Percentiles rank a stretch among this genome's conserved stretches.
phyloP scores from a whole-genome alignment of 1,139 yeast species.

The Debaryomyces coudertii region DNA sequence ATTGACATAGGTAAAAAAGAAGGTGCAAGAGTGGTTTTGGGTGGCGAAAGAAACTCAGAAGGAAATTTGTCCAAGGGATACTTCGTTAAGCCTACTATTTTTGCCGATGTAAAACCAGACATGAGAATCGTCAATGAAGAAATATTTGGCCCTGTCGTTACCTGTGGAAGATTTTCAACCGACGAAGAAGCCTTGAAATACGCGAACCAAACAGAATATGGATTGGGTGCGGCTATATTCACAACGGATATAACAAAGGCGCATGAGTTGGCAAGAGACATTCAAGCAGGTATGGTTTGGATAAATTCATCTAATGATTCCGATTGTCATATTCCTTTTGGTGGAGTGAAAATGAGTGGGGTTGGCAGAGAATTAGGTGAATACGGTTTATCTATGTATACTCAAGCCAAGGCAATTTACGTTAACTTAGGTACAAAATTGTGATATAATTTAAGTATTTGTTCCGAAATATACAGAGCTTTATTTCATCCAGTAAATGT shows the following conservation, averaged over 20 bases:
- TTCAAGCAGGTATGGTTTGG: slow-evolving; percentile 61
- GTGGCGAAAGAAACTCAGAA: slow-evolving; percentile 47
- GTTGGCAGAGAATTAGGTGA: slow-evolving; percentile 88
- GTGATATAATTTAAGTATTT: slow-evolving; percentile 13
- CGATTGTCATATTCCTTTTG: slow-evolving; percentile 78
- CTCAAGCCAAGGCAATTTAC: slow-evolving; percentile 80
- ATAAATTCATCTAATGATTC: slow-evolving; percentile 75
- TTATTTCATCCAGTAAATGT: no score
- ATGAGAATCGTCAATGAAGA: slow-evolving; percentile 61
- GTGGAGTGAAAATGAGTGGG: slow-evolving; percentile 78
- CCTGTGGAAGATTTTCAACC: slow-evolving; percentile 52
- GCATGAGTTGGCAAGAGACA: slow-evolving; percentile 46
- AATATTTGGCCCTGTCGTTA: slow-evolving; percentile 63
- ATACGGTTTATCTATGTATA: slow-evolving; percentile 74
- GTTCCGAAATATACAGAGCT: background rate
- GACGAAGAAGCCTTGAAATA: slow-evolving; percentile 55
- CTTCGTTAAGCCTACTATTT: slow-evolving; percentile 56
- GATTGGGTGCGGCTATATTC: slow-evolving; percentile 78
- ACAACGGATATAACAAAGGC: slow-evolving; percentile 56
- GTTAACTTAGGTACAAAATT: slow-evolving; percentile 54
- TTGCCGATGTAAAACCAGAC: slow-evolving; percentile 53
- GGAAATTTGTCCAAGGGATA: slow-evolving; percentile 47
- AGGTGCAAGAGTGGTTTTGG: slow-evolving; percentile 55
- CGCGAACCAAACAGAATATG: slow-evolving; percentile 58
- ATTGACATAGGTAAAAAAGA: slow-evolving; percentile 57